These are phyloP conservation scores for Grigorovia yakushimaensis DNA, from an alignment of 805 yeast genomes.

Conservation along the genomic window DNA sequence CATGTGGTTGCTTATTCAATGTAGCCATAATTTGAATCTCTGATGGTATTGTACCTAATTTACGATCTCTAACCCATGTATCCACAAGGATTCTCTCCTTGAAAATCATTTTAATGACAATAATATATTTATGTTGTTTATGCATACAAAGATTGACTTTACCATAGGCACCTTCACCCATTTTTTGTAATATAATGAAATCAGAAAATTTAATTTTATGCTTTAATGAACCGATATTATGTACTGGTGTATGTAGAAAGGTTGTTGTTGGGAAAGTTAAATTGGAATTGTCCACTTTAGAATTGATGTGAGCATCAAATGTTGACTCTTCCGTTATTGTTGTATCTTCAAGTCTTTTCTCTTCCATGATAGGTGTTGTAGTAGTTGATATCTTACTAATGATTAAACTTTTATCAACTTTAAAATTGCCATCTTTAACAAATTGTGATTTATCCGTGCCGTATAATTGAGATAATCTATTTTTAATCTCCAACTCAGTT, in stretches of 20 bases:
- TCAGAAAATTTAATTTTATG: constrained; percentile 65
- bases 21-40: constrained; percentile 89
- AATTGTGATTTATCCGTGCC: constrained; percentile 26
- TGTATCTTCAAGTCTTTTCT: neutral
- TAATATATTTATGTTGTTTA: constrained; percentile 51
- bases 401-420: constrained; percentile 24
- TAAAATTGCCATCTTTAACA: constrained; percentile 28
- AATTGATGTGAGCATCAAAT: neutral
- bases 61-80: constrained; percentile 93
- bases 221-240: constrained; percentile 52
- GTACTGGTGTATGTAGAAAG: constrained; percentile 16
- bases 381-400: constrained; percentile 21
- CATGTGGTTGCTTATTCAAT: constrained; percentile 70
- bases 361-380: constrained; percentile 3
- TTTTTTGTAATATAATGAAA: constrained; percentile 57
- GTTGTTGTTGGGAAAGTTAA: constrained; percentile 6
- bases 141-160: constrained; percentile 76
- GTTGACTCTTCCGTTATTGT: neutral
- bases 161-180: constrained; percentile 98
- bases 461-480: constrained; percentile 22
- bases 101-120: constrained; percentile 80
- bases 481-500: constrained; percentile 15
- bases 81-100: constrained; percentile 91
- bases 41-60: constrained; percentile 88
- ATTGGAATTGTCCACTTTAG: neutral